Percentiles rank a stretch among this genome's conserved stretches.
Evolutionary conservation across 2,329 filamentous ascomycete species (phyloP).

Genomic region (Beauveria sp.): DNA sequence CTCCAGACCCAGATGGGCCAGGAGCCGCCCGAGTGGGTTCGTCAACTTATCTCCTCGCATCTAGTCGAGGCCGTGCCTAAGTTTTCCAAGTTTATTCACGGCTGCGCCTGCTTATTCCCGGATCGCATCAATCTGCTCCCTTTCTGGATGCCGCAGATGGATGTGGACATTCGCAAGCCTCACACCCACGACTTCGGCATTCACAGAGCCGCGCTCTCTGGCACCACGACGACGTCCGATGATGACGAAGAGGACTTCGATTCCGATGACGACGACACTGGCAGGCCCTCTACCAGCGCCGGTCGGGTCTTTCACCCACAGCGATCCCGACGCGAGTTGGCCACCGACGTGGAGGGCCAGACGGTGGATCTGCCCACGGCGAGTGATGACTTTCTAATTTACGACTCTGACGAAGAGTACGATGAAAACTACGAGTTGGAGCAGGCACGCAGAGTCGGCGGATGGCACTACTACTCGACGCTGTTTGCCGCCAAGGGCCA

Average conservation of each 20-base stretch:
- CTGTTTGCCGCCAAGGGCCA: slow-evolving; percentile 42
- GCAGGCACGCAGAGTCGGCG: slow-evolving; percentile 68
- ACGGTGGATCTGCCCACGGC: slow-evolving; percentile 53
- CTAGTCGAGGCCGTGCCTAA: slow-evolving; percentile 98
- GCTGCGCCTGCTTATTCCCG: slow-evolving; percentile 80
- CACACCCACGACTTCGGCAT: slow-evolving; percentile 86
- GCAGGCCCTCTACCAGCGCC: slow-evolving; percentile 11
- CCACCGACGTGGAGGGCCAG: slow-evolving; percentile 72
- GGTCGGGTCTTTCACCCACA: slow-evolving; percentile 29
- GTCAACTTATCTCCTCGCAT: slow-evolving; percentile 85
- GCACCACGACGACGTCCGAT: slow-evolving; percentile 70
- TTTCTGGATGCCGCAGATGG: slow-evolving; percentile 98
- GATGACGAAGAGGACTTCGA: slow-evolving; percentile 66
- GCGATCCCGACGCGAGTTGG: slow-evolving; percentile 34
- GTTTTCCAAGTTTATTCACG: slow-evolving; percentile 98
- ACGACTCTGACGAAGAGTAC: slow-evolving; percentile 78
- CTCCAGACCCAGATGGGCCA: slow-evolving; percentile 93
- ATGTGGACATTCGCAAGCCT: slow-evolving; percentile 93
- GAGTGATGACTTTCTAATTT: slow-evolving; percentile 73
- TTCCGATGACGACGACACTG: slow-evolving; percentile 51
- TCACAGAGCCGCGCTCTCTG: slow-evolving; percentile 66
- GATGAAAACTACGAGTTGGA: slow-evolving; percentile 68
- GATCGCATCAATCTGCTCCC: slow-evolving; percentile 81
- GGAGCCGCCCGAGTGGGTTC: slow-evolving; percentile 93
- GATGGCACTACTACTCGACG: slow-evolving; percentile 64